A percentile compares a stretch with the other conserved stretches of the same genome.
These are phyloP conservation scores for Geum urbanum DNA, from an alignment of 306 rosid species.

Conservation along the genomic window DNA sequence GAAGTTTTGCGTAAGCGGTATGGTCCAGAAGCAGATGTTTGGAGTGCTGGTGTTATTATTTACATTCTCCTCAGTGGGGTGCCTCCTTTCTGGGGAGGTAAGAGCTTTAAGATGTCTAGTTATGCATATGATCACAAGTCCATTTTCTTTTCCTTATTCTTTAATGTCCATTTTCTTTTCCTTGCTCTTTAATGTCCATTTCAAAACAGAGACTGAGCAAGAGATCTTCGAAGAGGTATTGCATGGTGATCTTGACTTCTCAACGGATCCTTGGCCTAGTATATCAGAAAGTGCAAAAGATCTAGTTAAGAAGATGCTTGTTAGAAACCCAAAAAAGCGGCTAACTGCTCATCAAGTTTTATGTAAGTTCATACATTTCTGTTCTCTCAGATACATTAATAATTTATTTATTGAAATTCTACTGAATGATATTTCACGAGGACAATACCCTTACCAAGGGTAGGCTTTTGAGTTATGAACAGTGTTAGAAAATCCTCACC, in stretches of 20 bases:
- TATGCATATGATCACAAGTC: not conserved
- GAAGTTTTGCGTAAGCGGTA: slow-evolving; percentile 63
- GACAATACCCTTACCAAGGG: not conserved
- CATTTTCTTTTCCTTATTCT: too few relatives aligned
- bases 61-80: slow-evolving; percentile 91
- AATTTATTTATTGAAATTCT: not conserved
- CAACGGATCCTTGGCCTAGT: slow-evolving; percentile 82
- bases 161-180: not conserved
- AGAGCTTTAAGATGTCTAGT: slow-evolving; percentile 22
- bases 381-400: not conserved
- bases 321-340: slow-evolving; percentile 66
- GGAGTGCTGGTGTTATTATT: slow-evolving; percentile 91
- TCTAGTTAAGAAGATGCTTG: slow-evolving; percentile 70
- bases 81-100: slow-evolving; percentile 98
- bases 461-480: not conserved
- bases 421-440: not conserved
- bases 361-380: slow-evolving; percentile 41
- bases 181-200: slow-evolving; percentile 7
- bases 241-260: slow-evolving; percentile 58
- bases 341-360: slow-evolving; percentile 68
- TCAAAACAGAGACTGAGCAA: slow-evolving; percentile 54
- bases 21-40: slow-evolving; percentile 86
- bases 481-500: too few relatives aligned
- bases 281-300: slow-evolving; percentile 81
- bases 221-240: slow-evolving; percentile 69